Percentiles rank a stretch among this genome's conserved stretches.
These are phyloP conservation scores for Urochloa ruziziensis DNA, from an alignment of 176 grass and related monocot species.

Conservation along the genomic window DNA sequence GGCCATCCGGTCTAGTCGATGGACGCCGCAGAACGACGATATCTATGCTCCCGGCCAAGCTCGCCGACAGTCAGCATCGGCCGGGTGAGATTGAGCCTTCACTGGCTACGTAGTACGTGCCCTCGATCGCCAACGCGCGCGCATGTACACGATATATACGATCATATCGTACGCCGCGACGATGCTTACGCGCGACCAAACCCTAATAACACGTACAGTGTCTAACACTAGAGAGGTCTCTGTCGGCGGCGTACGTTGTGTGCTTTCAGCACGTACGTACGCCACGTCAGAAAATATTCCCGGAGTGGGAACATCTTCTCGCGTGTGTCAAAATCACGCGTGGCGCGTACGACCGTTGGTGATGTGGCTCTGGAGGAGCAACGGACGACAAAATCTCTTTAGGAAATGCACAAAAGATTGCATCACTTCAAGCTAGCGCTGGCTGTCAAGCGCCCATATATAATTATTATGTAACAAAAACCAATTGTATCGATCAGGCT, in stretches of 20 bases:
- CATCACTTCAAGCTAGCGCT: neutral
- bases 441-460: neutral
- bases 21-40: neutral
- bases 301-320: neutral
- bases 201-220: too few species aligned
- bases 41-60: neutral
- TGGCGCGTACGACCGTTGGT: neutral
- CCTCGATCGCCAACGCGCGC: too few species aligned
- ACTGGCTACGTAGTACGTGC: too few species aligned
- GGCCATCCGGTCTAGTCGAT: neutral
- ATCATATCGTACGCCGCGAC: neutral
- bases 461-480: too few species aligned
- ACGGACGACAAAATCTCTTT: neutral
- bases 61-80: neutral
- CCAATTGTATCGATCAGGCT: too few species aligned
- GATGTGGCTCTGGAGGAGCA: neutral
- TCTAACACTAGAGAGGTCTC: neutral
- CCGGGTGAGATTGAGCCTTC: neutral
- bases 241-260: neutral
- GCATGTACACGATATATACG: too few species aligned
- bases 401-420: neutral
- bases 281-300: neutral
- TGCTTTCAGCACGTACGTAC: too few species aligned
- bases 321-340: neutral
- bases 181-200: conserved; percentile 10